Conservation (phyloP, 331 rosid genomes). For the Rosa hybrid region DNA sequence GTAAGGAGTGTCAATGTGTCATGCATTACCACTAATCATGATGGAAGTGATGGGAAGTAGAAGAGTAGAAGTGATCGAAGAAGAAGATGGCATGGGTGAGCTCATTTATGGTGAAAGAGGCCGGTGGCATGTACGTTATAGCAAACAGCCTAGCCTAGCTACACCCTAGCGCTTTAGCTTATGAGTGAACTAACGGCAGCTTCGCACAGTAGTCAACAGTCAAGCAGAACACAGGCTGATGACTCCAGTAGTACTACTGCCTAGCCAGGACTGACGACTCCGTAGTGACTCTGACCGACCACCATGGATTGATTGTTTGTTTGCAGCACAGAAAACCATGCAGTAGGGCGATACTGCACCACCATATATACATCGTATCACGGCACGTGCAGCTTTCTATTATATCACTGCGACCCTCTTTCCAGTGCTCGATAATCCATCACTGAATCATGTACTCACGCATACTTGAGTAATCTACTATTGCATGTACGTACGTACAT, state of each 20-base stretch:
- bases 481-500: neutral
- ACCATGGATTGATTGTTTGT: neutral
- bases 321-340: constrained; percentile 18
- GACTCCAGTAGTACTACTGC: neutral
- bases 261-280: neutral
- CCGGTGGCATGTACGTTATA: neutral
- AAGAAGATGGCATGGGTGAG: neutral
- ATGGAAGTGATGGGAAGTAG: constrained; percentile 7
- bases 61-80: neutral
- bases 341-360: neutral
- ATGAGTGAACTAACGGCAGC: neutral
- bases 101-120: neutral
- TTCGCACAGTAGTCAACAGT: neutral
- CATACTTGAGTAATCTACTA: neutral
- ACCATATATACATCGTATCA: constrained; percentile 5
- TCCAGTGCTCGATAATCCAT: neutral
- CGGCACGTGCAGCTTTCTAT: constrained; percentile 7
- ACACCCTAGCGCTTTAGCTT: neutral
- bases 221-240: neutral
- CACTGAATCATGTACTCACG: neutral
- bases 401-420: neutral
- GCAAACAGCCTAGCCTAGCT: neutral
- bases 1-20: neutral
- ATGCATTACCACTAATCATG: neutral
- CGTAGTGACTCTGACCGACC: neutral